A percentile compares a stretch with the other conserved stretches of the same genome.
phyloP scores from a whole-genome alignment of 805 yeast genomes.

The Lachancea thermotolerans region DNA sequence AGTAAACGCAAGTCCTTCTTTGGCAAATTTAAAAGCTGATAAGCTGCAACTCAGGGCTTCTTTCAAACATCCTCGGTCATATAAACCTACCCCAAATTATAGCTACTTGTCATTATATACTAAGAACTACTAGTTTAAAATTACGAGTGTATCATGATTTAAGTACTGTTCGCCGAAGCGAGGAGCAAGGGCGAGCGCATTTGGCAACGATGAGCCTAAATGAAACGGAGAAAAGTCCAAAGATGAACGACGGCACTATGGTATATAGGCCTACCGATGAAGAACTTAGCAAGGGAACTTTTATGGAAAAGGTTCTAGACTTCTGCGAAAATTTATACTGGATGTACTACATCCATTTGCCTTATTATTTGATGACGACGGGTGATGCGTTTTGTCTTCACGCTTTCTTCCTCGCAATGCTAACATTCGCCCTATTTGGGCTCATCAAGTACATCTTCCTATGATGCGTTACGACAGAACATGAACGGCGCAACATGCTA shows the following conservation, averaged over 20 bases:
- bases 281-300: conserved; percentile 21
- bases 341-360: conserved; percentile 40
- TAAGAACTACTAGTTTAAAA: no score
- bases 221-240: conserved; percentile 1
- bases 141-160: no score
- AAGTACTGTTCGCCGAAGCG: no score
- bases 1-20: conserved; percentile 26
- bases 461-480: conserved; percentile 2
- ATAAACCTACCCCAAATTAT: no score
- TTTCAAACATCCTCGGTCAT: no score
- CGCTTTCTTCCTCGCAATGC: conserved; percentile 32
- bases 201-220: not conserved
- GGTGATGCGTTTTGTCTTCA: conserved; percentile 38
- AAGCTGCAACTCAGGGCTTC: not conserved
- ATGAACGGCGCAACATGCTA: not conserved
- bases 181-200: conserved; percentile 2
- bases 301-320: conserved; percentile 25
- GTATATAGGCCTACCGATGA: conserved; percentile 26
- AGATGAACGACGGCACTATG: conserved; percentile 21
- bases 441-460: conserved; percentile 28
- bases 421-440: conserved; percentile 36
- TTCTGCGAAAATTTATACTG: conserved; percentile 34
- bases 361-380: conserved; percentile 38
- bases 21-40: conserved; percentile 23
- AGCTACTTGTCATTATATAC: no score